Percentiles rank a stretch among this genome's conserved stretches.
Evolutionary conservation across 768 basidiomycete genomes (phyloP).

Genomic region (Exidia glandulosa): DNA sequence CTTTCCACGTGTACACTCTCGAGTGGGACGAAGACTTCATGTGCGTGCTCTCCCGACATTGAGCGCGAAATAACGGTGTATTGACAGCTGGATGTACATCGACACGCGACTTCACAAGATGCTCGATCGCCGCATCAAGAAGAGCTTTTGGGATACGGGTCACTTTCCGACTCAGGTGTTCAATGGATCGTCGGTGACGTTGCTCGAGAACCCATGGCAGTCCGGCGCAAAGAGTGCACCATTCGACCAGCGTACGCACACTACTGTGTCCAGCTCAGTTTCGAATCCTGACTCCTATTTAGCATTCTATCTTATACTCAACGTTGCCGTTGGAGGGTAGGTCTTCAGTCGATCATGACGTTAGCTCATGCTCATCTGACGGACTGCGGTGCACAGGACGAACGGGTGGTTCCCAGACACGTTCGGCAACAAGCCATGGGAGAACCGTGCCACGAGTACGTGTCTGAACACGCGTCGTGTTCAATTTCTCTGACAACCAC

Average conservation of each 20-base stretch:
- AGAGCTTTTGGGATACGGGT: slow-evolving; percentile 68
- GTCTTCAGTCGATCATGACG: background rate
- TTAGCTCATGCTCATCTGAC: background rate
- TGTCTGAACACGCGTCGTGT: background rate
- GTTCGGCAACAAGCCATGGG: slow-evolving; percentile 21
- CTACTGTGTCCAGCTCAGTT: background rate
- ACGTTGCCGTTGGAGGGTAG: slow-evolving; percentile 24
- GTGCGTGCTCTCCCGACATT: background rate
- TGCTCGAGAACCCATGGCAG: slow-evolving; percentile 20
- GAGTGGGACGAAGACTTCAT: slow-evolving; percentile 30
- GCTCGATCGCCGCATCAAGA: slow-evolving; percentile 27
- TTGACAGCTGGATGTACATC: slow-evolving; percentile 12
- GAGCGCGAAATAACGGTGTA: background rate
- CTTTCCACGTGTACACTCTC: slow-evolving; percentile 23
- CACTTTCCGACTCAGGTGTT: slow-evolving; percentile 51
- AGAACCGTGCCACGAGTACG: slow-evolving; percentile 15
- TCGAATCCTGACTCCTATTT: background rate
- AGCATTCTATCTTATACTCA: slow-evolving; percentile 17
- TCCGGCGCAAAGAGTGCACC: slow-evolving; percentile 28
- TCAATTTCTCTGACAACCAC: background rate
- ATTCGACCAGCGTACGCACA: slow-evolving; percentile 21
- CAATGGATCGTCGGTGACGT: slow-evolving; percentile 16
- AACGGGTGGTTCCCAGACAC: slow-evolving; percentile 33
- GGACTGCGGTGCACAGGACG: slow-evolving; percentile 8
- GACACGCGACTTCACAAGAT: slow-evolving; percentile 24